Conservation (phyloP, 2,329 filamentous ascomycete genomes). For the Balansia obtecta region DNA sequence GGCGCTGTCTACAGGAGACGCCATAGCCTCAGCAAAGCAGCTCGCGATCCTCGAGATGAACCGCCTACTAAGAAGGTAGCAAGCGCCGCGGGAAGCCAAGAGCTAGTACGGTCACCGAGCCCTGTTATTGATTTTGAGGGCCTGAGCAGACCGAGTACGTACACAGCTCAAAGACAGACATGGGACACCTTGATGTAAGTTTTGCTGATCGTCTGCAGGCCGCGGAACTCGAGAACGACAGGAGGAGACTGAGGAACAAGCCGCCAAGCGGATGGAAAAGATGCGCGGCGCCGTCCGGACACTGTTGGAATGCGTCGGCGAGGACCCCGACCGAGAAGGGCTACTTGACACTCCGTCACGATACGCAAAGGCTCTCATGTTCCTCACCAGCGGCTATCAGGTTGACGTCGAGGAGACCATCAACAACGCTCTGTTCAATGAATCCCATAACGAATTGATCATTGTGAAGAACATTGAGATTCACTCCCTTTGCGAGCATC, state of each 20-base stretch:
- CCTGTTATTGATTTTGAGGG: slow-evolving; percentile 51
- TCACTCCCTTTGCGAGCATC: slow-evolving; percentile 91
- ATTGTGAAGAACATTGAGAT: slow-evolving; percentile 97
- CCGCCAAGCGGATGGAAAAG: slow-evolving; percentile 39
- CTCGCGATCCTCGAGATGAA: slow-evolving; percentile 47
- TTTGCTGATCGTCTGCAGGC: slow-evolving; percentile 24
- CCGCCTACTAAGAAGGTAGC: slow-evolving; percentile 27
- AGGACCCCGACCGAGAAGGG: slow-evolving; percentile 54
- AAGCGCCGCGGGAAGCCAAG: slow-evolving; percentile 8
- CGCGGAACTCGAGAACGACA: slow-evolving; percentile 51
- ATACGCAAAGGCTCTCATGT: slow-evolving; percentile 91
- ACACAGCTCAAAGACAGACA: neutral
- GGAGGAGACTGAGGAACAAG: slow-evolving; percentile 36
- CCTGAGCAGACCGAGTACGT: slow-evolving; percentile 44
- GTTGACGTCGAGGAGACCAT: slow-evolving; percentile 86
- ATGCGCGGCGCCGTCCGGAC: slow-evolving; percentile 52
- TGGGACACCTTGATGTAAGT: neutral
- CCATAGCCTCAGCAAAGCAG: slow-evolving; percentile 46
- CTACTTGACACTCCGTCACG: slow-evolving; percentile 61
- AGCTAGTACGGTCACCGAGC: slow-evolving; percentile 25
- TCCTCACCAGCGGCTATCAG: slow-evolving; percentile 94
- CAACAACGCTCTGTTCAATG: slow-evolving; percentile 88
- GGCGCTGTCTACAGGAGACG: slow-evolving; percentile 29
- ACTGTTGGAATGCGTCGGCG: slow-evolving; percentile 55
- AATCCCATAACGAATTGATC: slow-evolving; percentile 93